phyloP scores from a whole-genome alignment of 805 yeast genomes.

The Tetrapisispora phaffii region DNA sequence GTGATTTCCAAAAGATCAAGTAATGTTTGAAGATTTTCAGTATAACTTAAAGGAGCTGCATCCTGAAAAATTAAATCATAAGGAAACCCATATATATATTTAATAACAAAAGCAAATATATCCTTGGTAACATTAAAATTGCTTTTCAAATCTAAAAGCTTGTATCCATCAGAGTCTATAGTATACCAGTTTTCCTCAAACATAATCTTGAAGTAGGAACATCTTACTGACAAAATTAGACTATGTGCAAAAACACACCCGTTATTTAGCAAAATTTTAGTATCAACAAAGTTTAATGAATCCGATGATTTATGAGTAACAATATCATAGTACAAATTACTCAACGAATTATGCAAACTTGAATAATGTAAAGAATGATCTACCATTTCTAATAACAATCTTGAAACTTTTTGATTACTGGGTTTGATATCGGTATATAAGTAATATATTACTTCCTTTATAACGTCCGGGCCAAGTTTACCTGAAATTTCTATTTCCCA shows the following conservation, averaged over 20 bases:
- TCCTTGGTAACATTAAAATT: conserved; percentile 31
- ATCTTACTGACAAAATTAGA: conserved; percentile 43
- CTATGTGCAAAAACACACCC: conserved; percentile 40
- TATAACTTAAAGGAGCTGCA: conserved; percentile 11
- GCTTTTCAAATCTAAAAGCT: conserved; percentile 35
- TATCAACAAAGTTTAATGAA: conserved; percentile 28
- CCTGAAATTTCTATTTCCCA: conserved; percentile 7
- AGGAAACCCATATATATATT: conserved; percentile 45
- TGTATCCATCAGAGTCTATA: conserved; percentile 6
- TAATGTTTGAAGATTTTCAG: conserved; percentile 21
- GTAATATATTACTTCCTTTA: conserved; percentile 11
- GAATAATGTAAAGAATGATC: conserved; percentile 17
- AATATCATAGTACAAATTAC: conserved; percentile 1
- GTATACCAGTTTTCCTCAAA: conserved; percentile 47
- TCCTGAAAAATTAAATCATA: conserved; percentile 10
- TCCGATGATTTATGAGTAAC: background rate
- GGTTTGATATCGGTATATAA: conserved; percentile 22
- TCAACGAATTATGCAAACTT: conserved; percentile 6
- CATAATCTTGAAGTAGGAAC: conserved; percentile 53
- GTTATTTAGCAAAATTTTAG: conserved; percentile 38
- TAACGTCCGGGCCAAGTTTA: background rate
- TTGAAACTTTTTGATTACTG: conserved; percentile 2
- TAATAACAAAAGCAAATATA: conserved; percentile 42
- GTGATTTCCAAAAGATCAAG: conserved; percentile 51
- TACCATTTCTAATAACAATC: conserved; percentile 9